Conservation (phyloP, 1,284 basidiomycete genomes). For the Mycosarcoma mackinlayi region DNA sequence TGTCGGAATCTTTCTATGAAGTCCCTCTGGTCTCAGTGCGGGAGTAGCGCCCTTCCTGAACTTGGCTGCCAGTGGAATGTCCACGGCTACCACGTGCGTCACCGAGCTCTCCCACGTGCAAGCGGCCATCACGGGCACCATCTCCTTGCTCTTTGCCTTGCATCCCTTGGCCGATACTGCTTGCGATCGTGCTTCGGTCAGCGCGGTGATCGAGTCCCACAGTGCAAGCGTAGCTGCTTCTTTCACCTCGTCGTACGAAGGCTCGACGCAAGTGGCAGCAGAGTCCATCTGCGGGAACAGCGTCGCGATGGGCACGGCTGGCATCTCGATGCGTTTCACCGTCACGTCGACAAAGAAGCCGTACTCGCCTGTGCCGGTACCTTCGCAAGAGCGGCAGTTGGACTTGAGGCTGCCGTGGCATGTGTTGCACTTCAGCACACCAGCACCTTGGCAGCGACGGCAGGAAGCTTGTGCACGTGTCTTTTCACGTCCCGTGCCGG, state of each 20-base stretch:
- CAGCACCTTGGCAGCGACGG: slow-evolving; percentile 52
- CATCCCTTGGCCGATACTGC: slow-evolving; percentile 9
- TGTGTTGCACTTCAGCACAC: slow-evolving; percentile 50
- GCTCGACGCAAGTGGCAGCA: slow-evolving; percentile 9
- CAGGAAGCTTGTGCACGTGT: slow-evolving; percentile 41
- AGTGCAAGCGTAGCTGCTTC: slow-evolving; percentile 40
- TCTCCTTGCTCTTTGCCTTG: slow-evolving; percentile 34
- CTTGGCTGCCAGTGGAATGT: slow-evolving; percentile 44
- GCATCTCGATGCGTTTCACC: slow-evolving; percentile 55
- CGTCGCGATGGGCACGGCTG: slow-evolving; percentile 42
- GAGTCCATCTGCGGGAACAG: slow-evolving; percentile 32
- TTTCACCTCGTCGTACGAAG: slow-evolving; percentile 40
- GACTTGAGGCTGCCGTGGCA: slow-evolving; percentile 47
- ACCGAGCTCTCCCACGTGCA: slow-evolving; percentile 57
- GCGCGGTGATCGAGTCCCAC: slow-evolving; percentile 44
- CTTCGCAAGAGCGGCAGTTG: slow-evolving; percentile 48
- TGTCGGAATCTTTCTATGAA: slow-evolving; percentile 39
- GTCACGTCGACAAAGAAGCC: slow-evolving; percentile 55
- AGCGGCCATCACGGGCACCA: slow-evolving; percentile 53
- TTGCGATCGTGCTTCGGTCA: slow-evolving; percentile 30
- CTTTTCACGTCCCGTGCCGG: slow-evolving; percentile 54
- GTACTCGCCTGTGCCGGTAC: slow-evolving; percentile 45
- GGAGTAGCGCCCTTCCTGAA: slow-evolving; percentile 38
- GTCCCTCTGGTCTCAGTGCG: slow-evolving; percentile 22
- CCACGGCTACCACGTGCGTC: slow-evolving; percentile 38